Evolutionary conservation across 805 yeast genomes (phyloP).

Genomic region (Saturnispora quitensis): DNA sequence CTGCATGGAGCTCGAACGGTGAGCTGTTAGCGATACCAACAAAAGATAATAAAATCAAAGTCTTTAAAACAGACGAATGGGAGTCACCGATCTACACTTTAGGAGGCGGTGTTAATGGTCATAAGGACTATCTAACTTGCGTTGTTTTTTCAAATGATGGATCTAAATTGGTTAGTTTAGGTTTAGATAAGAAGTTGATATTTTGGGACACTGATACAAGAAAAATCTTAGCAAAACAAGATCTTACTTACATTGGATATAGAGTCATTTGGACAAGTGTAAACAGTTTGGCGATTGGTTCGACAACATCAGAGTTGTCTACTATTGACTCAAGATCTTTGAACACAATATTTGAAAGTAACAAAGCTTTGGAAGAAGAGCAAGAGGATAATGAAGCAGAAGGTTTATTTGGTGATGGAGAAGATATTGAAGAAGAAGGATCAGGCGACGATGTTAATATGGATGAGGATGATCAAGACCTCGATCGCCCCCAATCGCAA

Average conservation of each 20-base stretch:
- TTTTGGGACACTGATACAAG: constrained; percentile 45
- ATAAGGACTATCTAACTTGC: constrained; percentile 34
- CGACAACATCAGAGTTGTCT: constrained; percentile 9
- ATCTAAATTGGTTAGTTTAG: constrained; percentile 48
- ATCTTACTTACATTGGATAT: constrained; percentile 6
- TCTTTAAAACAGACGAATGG: constrained; percentile 34
- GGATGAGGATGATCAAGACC: constrained; percentile 16
- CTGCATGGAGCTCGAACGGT: constrained; percentile 68
- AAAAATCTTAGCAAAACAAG: constrained; percentile 19
- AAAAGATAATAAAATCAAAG: constrained; percentile 35
- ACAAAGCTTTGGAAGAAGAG: constrained; percentile 12
- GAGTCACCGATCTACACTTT: constrained; percentile 14
- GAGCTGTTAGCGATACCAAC: constrained; percentile 61
- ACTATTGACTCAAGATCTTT: constrained; percentile 11
- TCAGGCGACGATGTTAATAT: constrained; percentile 17
- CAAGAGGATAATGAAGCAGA: constrained; percentile 10
- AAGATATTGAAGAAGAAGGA: constrained; percentile 12
- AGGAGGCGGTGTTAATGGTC: constrained; percentile 17
- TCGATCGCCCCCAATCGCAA: constrained; percentile 20
- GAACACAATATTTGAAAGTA: constrained; percentile 1
- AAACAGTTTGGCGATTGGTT: constrained; percentile 8
- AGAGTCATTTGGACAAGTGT: constrained; percentile 10
- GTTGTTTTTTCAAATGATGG: constrained; percentile 57
- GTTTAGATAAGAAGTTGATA: constrained; percentile 39
- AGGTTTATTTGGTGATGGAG: neutral